Base-by-base conservation (phyloP, 352 stramenopile species). In the Hyaloperonospora arabidopsidis region DNA sequence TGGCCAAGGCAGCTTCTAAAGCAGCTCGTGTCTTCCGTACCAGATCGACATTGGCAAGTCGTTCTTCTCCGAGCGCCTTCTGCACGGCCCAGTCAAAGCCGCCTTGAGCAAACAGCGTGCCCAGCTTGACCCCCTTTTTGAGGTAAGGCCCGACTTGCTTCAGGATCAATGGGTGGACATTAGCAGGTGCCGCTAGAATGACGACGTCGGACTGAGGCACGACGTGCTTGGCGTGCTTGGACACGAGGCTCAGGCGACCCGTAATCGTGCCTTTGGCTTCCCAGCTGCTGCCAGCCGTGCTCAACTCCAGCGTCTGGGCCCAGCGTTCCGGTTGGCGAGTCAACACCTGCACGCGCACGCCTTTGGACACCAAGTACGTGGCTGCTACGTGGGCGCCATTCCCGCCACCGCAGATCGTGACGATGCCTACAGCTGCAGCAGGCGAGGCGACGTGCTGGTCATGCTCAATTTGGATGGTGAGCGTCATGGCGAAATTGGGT, bases 21-120 rank as follows among this genome's bases (percentile, higher is more conserved):
- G 8, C 18, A 11, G 22, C 40, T 45, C 22, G 18, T 11, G n/a
- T 18, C 5, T 15, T 21, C 1, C 65, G 34, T 63, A 88, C 78
- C 62, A 89, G 58, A 43, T 87, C 79, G 25, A 89, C 50, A 29
- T 73, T 68, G 7, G 64, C 65, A 11, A 89, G 68, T 35, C 71
- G 76, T 35, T 78, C 64, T 21, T 79, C 64, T 17, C 85, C 86
- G 7, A 97, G 79, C 21, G 84, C 80, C 61, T 94, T 92, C 72
- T 90, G 93, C 21, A 72, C 85, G 1, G 88, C 88, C 88, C 88
- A 97, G 59, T 97, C 88, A 39, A 97, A 97, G 28, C 88, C 87
- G n/a, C 86, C 87, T 53, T 97, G 88, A 14, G 86, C 88, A 50
- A 96, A 97, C 4, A 97, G 67, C 40, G 88, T 86, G 36, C 88